Evolutionary conservation across 208 protist genomes (phyloP).

Genomic region (Trypanosoma cruzi): DNA sequence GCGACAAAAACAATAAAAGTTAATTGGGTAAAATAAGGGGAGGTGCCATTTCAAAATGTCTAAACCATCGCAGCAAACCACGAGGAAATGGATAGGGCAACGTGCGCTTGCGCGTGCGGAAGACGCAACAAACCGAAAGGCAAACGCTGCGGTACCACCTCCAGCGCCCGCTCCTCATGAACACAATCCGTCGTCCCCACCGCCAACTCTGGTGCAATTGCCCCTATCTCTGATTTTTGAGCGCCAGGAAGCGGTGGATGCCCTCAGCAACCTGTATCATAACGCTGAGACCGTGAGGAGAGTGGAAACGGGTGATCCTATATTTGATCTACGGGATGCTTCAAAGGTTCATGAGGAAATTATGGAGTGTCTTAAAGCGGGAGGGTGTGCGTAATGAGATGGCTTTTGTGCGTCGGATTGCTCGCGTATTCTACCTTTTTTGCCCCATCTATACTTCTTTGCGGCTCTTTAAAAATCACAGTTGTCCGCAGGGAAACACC

Average conservation of each 20-base stretch:
- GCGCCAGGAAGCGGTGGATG: conserved; percentile 80
- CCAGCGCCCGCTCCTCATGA: conserved; percentile 17
- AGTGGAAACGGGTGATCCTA: conserved; percentile 17
- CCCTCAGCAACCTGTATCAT: conserved; percentile 84
- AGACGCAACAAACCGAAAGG: conserved; percentile 18
- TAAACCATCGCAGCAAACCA: conserved; percentile 21
- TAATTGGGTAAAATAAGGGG: background rate
- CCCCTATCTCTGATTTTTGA: conserved; percentile 65
- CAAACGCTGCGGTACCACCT: conserved; percentile 15
- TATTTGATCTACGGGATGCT: conserved; percentile 17
- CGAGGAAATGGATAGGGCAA: conserved; percentile 37
- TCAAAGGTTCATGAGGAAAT: conserved; percentile 33
- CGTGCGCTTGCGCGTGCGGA: conserved; percentile 22
- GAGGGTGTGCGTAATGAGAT: background rate
- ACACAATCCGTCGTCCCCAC: conserved; percentile 8
- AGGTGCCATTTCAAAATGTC: conserved; percentile 12
- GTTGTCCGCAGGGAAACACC: background rate
- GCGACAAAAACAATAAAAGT: background rate
- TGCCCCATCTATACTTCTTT: background rate
- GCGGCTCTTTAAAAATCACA: background rate
- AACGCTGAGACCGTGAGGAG: conserved; percentile 38
- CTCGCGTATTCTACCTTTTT: background rate
- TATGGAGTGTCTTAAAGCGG: conserved; percentile 22
- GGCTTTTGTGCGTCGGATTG: background rate
- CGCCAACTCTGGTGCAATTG: conserved; percentile 31